Evolutionary conservation across 169 alveolate genomes (phyloP).

Genomic region (Eimeria brunetti): DNA sequence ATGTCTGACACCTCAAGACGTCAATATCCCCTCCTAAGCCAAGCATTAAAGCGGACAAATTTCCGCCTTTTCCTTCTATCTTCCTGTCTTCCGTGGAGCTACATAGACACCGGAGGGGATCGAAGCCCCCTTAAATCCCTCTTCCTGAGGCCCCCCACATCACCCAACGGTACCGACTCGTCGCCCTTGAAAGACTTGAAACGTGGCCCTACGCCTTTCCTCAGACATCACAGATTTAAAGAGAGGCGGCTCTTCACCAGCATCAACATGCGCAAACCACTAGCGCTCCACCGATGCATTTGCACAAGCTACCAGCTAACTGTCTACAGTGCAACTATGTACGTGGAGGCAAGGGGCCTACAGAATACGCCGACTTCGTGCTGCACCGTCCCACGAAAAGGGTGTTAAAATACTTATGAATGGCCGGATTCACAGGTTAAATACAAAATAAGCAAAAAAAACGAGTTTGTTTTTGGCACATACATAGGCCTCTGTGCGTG

Average conservation of each 20-base stretch:
- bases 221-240: not conserved
- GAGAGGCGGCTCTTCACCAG: not conserved
- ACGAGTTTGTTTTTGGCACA: too few relatives aligned
- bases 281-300: not conserved
- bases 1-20: not conserved
- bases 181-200: not conserved
- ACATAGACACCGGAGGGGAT: not conserved
- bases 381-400: not conserved
- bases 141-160: not conserved
- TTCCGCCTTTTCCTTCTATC: not conserved
- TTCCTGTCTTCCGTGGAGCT: not conserved
- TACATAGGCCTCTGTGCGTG: not conserved
- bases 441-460: not conserved
- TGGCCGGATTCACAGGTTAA: not conserved
- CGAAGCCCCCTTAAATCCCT: not conserved
- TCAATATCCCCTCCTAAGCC: not conserved
- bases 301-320: not conserved
- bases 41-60: not conserved
- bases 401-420: not conserved
- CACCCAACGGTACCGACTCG: not conserved
- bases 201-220: not conserved
- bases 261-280: not conserved
- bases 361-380: not conserved
- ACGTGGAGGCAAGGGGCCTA: not conserved
- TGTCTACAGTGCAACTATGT: not conserved